A percentile compares a stretch with the other conserved stretches of the same genome.
These are phyloP conservation scores for Penicillium sp. DNA, from an alignment of 2,329 filamentous ascomycete genomes.

Conservation along the genomic window DNA sequence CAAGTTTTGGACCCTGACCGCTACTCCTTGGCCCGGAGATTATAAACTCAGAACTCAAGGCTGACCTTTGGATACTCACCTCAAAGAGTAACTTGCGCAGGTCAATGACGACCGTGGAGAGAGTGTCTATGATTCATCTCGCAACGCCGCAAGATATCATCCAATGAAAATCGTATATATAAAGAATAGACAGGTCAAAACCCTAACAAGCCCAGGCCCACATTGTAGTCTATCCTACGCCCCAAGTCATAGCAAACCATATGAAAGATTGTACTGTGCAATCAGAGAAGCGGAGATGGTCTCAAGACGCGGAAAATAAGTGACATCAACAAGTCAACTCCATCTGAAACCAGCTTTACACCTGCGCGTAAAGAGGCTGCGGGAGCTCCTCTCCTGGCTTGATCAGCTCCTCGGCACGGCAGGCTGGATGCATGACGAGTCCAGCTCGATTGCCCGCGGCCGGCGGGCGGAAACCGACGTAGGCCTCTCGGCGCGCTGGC, in stretches of 20 bases:
- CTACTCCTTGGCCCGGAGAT: not conserved
- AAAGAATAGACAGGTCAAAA: not conserved
- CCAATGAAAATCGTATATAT: conserved; percentile 1
- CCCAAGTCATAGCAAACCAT: not conserved
- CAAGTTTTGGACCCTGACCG: not conserved
- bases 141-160: not conserved
- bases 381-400: conserved; percentile 42
- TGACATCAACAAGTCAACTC: not conserved
- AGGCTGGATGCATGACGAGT: conserved; percentile 31
- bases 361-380: conserved; percentile 40
- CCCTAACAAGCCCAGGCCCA: not conserved
- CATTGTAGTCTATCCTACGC: not conserved
- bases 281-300: not conserved
- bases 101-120: not conserved
- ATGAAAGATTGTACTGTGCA: not conserved
- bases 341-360: conserved; percentile 24
- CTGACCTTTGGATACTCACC: too few species aligned
- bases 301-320: not conserved
- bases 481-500: conserved; percentile 75
- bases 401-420: conserved; percentile 31
- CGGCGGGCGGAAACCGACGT: conserved; percentile 66
- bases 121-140: not conserved
- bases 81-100: not conserved
- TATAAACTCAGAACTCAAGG: not conserved
- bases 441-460: conserved; percentile 30